Evolutionary conservation across 345 rosid species (phyloP).

Genomic region (Bruguiera sexangula): DNA sequence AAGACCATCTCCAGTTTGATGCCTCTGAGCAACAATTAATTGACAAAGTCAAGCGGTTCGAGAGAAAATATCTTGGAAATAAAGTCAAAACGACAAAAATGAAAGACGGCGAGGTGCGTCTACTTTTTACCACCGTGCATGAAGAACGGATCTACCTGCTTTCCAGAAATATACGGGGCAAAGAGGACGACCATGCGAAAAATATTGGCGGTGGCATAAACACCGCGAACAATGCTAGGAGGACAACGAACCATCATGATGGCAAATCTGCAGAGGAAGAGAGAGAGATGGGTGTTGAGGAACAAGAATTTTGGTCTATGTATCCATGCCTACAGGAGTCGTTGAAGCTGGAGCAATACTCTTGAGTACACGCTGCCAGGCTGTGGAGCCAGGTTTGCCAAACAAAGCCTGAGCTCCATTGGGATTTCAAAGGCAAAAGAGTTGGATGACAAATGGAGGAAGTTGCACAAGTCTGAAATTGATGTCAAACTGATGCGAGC

Average conservation of each 20-base stretch:
- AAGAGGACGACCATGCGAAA: background rate
- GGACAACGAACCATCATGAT: background rate
- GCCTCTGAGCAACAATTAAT: conserved; percentile 17
- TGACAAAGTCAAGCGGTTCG: conserved; percentile 19
- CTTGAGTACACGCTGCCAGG: background rate
- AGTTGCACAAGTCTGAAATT: conserved; percentile 8
- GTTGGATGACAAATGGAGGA: conserved; percentile 17
- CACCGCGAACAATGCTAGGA: no score
- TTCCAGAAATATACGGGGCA: conserved; percentile 17
- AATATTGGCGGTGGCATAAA: background rate
- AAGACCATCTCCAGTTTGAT: conserved; percentile 14
- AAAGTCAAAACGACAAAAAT: conserved; percentile 2
- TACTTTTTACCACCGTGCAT: background rate
- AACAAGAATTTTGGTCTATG: background rate
- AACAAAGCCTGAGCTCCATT: conserved; percentile 5
- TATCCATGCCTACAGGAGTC: conserved; percentile 6
- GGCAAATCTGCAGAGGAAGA: background rate
- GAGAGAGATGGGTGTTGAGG: background rate
- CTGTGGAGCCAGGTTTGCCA: background rate
- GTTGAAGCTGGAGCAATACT: background rate
- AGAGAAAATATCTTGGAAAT: conserved; percentile 10
- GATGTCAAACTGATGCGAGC: conserved; percentile 15
- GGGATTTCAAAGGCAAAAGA: conserved; percentile 7
- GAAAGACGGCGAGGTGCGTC: background rate
- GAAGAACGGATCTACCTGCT: conserved; percentile 14